Evolutionary conservation across 257 asterid species (phyloP).

Genomic region (Primulina huaijiensis): DNA sequence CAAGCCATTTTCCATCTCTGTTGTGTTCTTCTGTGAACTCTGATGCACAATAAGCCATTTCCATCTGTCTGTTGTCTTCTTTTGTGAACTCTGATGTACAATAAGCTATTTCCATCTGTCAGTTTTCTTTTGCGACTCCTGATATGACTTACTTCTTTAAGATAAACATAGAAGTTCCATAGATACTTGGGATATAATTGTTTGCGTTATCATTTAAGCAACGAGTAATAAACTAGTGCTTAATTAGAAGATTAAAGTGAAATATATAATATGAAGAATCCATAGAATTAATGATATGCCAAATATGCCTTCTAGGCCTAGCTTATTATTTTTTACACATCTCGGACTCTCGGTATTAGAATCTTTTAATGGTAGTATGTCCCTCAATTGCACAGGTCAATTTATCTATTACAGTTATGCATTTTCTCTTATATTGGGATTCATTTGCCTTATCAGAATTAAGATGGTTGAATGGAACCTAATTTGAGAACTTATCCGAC

Average conservation of each 20-base stretch:
- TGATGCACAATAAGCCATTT: background rate
- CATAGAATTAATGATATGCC: background rate
- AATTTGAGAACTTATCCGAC: background rate
- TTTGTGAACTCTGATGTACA: background rate
- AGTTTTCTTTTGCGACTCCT: background rate
- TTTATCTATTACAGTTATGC: background rate
- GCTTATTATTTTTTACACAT: background rate
- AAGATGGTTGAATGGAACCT: slow-evolving; percentile 7
- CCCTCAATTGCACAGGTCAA: background rate
- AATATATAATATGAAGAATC: background rate
- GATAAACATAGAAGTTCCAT: background rate
- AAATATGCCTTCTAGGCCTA: background rate
- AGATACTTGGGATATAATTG: background rate
- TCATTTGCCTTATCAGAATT: background rate
- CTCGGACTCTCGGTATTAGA: background rate
- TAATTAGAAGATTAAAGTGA: background rate
- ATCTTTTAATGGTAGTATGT: background rate
- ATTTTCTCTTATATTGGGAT: background rate
- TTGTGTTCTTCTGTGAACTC: too few species aligned
- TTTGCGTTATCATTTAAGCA: too few species aligned
- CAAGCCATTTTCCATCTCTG: background rate
- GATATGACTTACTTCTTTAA: background rate
- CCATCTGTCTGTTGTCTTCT: background rate
- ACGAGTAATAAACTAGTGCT: background rate
- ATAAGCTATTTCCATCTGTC: background rate